Evolutionary conservation across 345 rosid species (phyloP).

Genomic region (Streptanthus diversifolius): DNA sequence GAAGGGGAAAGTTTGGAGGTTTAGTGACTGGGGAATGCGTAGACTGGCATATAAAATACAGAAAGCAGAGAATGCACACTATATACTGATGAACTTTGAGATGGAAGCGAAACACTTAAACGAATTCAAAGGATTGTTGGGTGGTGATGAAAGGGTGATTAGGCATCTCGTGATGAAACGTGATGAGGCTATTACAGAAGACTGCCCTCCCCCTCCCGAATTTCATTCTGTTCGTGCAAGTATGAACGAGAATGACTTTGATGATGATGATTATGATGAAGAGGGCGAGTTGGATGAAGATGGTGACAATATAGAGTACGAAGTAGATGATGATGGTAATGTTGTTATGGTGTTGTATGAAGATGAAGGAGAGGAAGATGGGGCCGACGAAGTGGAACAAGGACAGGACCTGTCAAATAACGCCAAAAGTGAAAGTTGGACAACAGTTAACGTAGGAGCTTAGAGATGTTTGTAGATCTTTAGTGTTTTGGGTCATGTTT

Average conservation of each 20-base stretch:
- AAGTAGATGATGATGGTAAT: slow-evolving; percentile 36
- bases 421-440: slow-evolving; percentile 13
- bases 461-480: slow-evolving; percentile 16
- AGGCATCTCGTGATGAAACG: slow-evolving; percentile 88
- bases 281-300: slow-evolving; percentile 45
- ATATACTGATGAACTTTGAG: slow-evolving; percentile 92
- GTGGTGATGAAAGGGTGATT: slow-evolving; percentile 77
- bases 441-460: slow-evolving; percentile 8
- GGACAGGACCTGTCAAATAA: slow-evolving; percentile 6
- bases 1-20: slow-evolving; percentile 81
- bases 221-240: slow-evolving; percentile 55
- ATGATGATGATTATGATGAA: slow-evolving; percentile 48
- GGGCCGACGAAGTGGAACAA: slow-evolving; percentile 6
- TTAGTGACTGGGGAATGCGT: slow-evolving; percentile 91
- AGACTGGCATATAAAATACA: slow-evolving; percentile 83
- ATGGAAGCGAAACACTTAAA: slow-evolving; percentile 75
- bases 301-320: slow-evolving; percentile 25
- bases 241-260: slow-evolving; percentile 49
- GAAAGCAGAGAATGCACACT: slow-evolving; percentile 77
- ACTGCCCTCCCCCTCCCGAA: slow-evolving; percentile 86
- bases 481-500: not conserved
- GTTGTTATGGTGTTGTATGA: slow-evolving; percentile 34
- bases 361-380: slow-evolving; percentile 28
- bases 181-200: slow-evolving; percentile 67
- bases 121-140: slow-evolving; percentile 75